Conservation (phyloP, 148 eudicot species). For the Camellia lanceoleosa region DNA sequence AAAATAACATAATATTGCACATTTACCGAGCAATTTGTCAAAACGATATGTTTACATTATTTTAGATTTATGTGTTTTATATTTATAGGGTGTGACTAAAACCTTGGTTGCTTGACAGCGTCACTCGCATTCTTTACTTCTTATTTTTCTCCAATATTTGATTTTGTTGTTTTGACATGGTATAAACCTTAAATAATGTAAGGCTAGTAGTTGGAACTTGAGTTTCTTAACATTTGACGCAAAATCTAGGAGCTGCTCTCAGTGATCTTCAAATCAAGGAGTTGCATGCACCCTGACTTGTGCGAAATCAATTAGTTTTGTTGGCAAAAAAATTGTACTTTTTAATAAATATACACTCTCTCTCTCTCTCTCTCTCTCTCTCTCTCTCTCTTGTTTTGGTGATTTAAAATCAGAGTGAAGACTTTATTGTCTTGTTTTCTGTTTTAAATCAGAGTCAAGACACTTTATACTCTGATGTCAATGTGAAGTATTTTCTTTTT, state of each 20-base stretch:
- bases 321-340: not conserved
- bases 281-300: slow-evolving; percentile 1
- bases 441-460: not conserved
- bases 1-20: not conserved
- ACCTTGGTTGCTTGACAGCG: not conserved
- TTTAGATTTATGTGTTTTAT: too few relatives aligned
- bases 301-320: slow-evolving; percentile 4
- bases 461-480: not conserved
- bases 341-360: not conserved
- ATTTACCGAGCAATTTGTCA: not conserved
- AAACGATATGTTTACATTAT: not conserved
- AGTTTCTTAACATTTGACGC: not conserved
- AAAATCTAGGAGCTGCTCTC: not conserved
- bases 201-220: not conserved
- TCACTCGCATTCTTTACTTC: not conserved
- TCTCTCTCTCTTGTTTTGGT: not conserved
- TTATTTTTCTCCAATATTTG: not conserved
- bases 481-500: not conserved
- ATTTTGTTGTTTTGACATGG: not conserved
- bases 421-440: not conserved
- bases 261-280: not conserved
- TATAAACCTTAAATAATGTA: not conserved
- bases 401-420: not conserved
- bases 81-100: not conserved
- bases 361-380: slow-evolving; percentile 11